A percentile compares a stretch with the other conserved stretches of the same genome.
These are phyloP conservation scores for Penicillium sumatraense DNA, from an alignment of 2,329 filamentous ascomycete genomes.

Conservation along the genomic window DNA sequence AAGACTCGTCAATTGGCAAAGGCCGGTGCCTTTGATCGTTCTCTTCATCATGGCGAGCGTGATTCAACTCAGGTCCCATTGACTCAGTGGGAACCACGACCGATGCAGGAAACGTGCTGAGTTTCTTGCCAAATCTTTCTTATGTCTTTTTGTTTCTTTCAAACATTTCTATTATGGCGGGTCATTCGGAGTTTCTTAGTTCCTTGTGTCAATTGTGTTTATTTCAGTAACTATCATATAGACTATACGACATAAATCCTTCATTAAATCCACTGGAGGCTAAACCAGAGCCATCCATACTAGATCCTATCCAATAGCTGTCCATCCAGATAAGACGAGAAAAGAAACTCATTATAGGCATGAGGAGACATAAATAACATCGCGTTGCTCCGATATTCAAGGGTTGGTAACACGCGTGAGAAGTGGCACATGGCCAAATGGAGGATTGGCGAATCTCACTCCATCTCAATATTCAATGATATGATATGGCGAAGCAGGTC, in stretches of 20 bases:
- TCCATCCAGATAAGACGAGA: conserved; percentile 8
- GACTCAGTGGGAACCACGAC: conserved; percentile 14
- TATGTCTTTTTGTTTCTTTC: not conserved
- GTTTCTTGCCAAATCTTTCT: not conserved
- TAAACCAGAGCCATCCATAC: conserved; percentile 24
- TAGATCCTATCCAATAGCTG: conserved; percentile 13
- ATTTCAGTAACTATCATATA: not conserved
- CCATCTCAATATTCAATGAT: not conserved
- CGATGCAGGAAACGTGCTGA: not conserved
- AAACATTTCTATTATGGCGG: too few relatives aligned
- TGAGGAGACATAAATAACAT: conserved; percentile 12
- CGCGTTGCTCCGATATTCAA: not conserved
- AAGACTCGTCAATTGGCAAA: conserved; percentile 18
- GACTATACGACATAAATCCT: conserved; percentile 6
- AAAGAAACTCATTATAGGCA: conserved; percentile 22
- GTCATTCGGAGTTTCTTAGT: too few relatives aligned
- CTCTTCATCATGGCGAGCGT: conserved; percentile 5
- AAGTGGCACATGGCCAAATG: not conserved
- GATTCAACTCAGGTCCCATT: conserved; percentile 20
- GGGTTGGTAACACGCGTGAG: not conserved
- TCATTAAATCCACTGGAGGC: conserved; percentile 24
- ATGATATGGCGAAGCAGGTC: not conserved
- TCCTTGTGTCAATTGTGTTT: not conserved
- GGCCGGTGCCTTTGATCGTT: conserved; percentile 12
- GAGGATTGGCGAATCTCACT: not conserved